Evolutionary conservation across 1,139 yeast genomes (phyloP).

Genomic region (Kodamaea ohmeri): DNA sequence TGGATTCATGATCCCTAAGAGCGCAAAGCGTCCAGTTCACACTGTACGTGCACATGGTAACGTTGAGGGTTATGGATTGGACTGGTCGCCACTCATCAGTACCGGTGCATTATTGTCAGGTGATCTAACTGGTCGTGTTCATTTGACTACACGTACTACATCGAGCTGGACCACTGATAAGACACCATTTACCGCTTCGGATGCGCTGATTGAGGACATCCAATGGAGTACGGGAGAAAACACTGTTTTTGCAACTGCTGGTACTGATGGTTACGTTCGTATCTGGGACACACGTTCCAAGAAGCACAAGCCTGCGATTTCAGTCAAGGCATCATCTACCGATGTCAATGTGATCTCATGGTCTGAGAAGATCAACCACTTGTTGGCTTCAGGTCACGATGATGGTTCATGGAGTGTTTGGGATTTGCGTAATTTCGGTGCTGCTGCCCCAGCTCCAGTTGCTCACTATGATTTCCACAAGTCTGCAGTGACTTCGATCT

Average conservation of each 20-base stretch:
- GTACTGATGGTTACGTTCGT: conserved; percentile 86
- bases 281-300: conserved; percentile 97
- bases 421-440: conserved; percentile 87
- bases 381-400: conserved; percentile 94
- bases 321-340: conserved; percentile 75
- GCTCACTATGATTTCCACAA: conserved; percentile 95
- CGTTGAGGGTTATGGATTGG: conserved; percentile 95
- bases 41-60: conserved; percentile 89
- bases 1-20: conserved; percentile 76
- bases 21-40: conserved; percentile 75
- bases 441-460: conserved; percentile 66
- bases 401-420: conserved; percentile 98
- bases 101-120: conserved; percentile 87
- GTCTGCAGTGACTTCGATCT: conserved; percentile 86
- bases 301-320: conserved; percentile 85
- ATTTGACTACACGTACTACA: conserved; percentile 72
- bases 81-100: conserved; percentile 87
- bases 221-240: conserved; percentile 94
- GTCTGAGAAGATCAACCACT: conserved; percentile 83
- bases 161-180: conserved; percentile 83
- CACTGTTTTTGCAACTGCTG: conserved; percentile 92
- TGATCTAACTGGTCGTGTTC: conserved; percentile 81
- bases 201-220: conserved; percentile 86
- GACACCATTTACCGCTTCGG: conserved; percentile 68
- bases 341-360: conserved; percentile 96